A percentile compares a stretch with the other conserved stretches of the same genome.
Evolutionary conservation across 768 basidiomycete genomes (phyloP).

Genomic region (Tulasnella sp.): DNA sequence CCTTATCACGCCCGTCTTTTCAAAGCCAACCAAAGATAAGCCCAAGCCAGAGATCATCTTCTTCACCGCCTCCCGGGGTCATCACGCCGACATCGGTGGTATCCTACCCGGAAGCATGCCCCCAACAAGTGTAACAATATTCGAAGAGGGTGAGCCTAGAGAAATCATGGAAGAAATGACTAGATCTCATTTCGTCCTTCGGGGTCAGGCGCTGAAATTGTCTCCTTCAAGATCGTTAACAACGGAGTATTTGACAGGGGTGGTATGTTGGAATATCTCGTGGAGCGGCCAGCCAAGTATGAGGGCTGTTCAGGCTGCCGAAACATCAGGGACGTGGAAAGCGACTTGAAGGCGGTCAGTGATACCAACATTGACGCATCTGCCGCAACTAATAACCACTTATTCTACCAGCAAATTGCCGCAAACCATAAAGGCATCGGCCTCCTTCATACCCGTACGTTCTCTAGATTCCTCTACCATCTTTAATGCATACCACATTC

Average conservation of each 20-base stretch:
- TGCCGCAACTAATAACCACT: neutral
- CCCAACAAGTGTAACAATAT: slow-evolving; percentile 80
- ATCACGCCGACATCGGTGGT: slow-evolving; percentile 90
- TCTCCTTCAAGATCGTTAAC: slow-evolving; percentile 84
- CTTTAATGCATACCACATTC: neutral
- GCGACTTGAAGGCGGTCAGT: slow-evolving; percentile 79
- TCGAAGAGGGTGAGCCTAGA: slow-evolving; percentile 59
- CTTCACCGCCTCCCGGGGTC: slow-evolving; percentile 87
- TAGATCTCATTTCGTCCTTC: no score
- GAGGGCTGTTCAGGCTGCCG: slow-evolving; percentile 81
- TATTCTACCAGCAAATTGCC: slow-evolving; percentile 63
- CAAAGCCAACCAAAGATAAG: slow-evolving; percentile 41
- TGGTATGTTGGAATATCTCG: slow-evolving; percentile 67
- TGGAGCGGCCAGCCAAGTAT: slow-evolving; percentile 69
- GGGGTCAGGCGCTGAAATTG: slow-evolving; percentile 50
- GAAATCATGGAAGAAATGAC: no score
- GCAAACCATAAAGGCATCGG: slow-evolving; percentile 89
- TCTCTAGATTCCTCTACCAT: slow-evolving; percentile 16
- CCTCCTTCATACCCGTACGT: slow-evolving; percentile 65
- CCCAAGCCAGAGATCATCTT: slow-evolving; percentile 49
- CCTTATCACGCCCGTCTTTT: slow-evolving; percentile 86
- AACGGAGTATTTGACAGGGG: slow-evolving; percentile 69
- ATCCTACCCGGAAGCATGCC: slow-evolving; percentile 91
- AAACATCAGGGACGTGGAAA: slow-evolving; percentile 81
- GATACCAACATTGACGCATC: neutral